Evolutionary conservation across 768 basidiomycete species (phyloP).

Genomic region (Boletus rex-veris): DNA sequence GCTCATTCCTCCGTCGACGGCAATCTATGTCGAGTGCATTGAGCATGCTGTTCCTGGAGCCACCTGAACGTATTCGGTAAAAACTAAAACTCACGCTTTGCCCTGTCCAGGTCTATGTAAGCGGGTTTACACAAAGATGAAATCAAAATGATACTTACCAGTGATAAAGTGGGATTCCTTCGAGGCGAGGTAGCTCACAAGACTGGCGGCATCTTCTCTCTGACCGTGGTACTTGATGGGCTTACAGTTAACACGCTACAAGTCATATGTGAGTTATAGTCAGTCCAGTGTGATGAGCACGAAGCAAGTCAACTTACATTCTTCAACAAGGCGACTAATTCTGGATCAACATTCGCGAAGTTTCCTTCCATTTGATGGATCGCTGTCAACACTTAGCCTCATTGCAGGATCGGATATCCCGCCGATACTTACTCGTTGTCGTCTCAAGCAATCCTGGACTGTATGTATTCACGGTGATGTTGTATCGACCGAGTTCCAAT

Average conservation of each 20-base stretch:
- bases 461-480: conserved; percentile 39
- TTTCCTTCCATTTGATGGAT: no score
- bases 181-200: conserved; percentile 35
- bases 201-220: conserved; percentile 22
- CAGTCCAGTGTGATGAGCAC: no score
- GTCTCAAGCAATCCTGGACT: conserved; percentile 34
- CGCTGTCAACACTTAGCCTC: no score
- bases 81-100: conserved; percentile 8
- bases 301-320: no score
- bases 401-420: no score
- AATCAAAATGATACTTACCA: conserved; percentile 14
- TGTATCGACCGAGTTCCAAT: conserved; percentile 28
- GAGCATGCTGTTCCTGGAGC: background rate
- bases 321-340: no score
- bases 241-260: no score
- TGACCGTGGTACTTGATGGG: no score
- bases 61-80: no score
- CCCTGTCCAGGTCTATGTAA: background rate
- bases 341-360: no score
- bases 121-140: background rate
- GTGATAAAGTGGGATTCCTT: conserved; percentile 8
- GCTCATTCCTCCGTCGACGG: conserved; percentile 1
- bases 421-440: conserved; percentile 21
- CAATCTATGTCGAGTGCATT: background rate
- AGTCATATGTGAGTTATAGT: no score